phyloP scores from a whole-genome alignment of 768 basidiomycete species.

The Lactarius vividus region DNA sequence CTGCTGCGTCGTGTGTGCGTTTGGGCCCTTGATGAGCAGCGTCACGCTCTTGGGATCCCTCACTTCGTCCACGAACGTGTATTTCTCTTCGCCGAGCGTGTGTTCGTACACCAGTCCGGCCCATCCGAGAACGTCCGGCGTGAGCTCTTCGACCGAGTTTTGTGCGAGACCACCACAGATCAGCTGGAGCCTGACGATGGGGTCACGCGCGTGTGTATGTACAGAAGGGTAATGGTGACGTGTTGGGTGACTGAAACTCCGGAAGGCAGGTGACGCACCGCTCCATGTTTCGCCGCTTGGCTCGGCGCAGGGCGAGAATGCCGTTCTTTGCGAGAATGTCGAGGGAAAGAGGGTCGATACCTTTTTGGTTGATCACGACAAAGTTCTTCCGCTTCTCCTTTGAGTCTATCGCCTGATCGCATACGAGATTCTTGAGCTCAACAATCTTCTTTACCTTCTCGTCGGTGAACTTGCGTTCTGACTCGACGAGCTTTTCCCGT shows the following conservation, averaged over 20 bases:
- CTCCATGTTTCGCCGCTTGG: slow-evolving; percentile 99
- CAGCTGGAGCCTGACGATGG: slow-evolving; percentile 69
- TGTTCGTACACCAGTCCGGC: slow-evolving; percentile 99
- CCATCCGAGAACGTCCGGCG: slow-evolving; percentile 90
- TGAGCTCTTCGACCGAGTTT: slow-evolving; percentile 96
- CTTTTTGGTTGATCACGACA: slow-evolving; percentile 98
- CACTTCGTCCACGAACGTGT: slow-evolving; percentile 96
- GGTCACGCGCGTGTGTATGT: slow-evolving; percentile 8
- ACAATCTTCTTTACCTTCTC: slow-evolving; percentile 94
- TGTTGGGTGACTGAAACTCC: slow-evolving; percentile 13
- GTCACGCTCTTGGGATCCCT: slow-evolving; percentile 94
- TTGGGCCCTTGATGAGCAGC: slow-evolving; percentile 95
- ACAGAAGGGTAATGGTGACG: not conserved
- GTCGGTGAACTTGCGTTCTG: slow-evolving; percentile 91
- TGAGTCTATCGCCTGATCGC: slow-evolving; percentile 85
- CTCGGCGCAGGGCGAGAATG: slow-evolving; percentile 89
- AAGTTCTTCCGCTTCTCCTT: slow-evolving; percentile 84
- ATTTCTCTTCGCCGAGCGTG: slow-evolving; percentile 98
- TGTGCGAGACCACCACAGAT: slow-evolving; percentile 94
- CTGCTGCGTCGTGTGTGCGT: slow-evolving; percentile 92
- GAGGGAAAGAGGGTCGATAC: slow-evolving; percentile 94
- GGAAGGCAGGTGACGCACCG: slow-evolving; percentile 49
- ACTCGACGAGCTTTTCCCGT: slow-evolving; percentile 97
- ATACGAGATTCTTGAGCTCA: slow-evolving; percentile 93
- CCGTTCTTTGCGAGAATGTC: slow-evolving; percentile 97